These are phyloP conservation scores for Phaffomyces opuntiae DNA, from an alignment of 805 yeast genomes.

Conservation along the genomic window DNA sequence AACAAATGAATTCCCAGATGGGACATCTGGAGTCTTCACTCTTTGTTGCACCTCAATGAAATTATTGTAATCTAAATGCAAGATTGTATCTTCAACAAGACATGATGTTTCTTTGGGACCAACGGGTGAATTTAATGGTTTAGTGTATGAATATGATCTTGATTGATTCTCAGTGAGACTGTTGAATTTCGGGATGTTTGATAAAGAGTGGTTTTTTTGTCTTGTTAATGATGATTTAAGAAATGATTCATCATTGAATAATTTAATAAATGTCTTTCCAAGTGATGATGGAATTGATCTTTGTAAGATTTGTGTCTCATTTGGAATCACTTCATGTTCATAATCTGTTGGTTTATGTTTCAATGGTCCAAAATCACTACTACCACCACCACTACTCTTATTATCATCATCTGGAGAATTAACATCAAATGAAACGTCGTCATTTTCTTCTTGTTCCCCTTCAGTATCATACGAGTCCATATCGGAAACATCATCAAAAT, in stretches of 20 bases:
- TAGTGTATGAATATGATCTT: constrained; percentile 50
- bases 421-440: constrained; percentile 8
- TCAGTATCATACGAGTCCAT: constrained; percentile 17
- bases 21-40: constrained; percentile 77
- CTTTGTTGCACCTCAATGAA: constrained; percentile 45
- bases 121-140: constrained; percentile 60
- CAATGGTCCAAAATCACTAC: constrained; percentile 1
- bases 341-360: constrained; percentile 43
- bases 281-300: too few relatives aligned
- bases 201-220: constrained; percentile 60
- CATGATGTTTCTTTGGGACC: constrained; percentile 77
- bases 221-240: constrained; percentile 39
- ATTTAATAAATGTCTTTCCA: constrained; percentile 46
- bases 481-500: constrained; percentile 11
- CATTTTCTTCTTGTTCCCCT: not conserved
- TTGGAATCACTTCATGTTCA: constrained; percentile 35
- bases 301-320: constrained; percentile 43
- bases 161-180: constrained; percentile 22
- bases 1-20: constrained; percentile 63
- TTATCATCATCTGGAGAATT: constrained; percentile 11
- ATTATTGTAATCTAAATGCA: constrained; percentile 41
- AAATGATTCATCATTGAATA: constrained; percentile 57
- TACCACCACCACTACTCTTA: not conserved
- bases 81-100: constrained; percentile 51
- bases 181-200: constrained; percentile 37